phyloP scores from a whole-genome alignment of 2,329 filamentous ascomycete species.

The Colletotrichum sp. region DNA sequence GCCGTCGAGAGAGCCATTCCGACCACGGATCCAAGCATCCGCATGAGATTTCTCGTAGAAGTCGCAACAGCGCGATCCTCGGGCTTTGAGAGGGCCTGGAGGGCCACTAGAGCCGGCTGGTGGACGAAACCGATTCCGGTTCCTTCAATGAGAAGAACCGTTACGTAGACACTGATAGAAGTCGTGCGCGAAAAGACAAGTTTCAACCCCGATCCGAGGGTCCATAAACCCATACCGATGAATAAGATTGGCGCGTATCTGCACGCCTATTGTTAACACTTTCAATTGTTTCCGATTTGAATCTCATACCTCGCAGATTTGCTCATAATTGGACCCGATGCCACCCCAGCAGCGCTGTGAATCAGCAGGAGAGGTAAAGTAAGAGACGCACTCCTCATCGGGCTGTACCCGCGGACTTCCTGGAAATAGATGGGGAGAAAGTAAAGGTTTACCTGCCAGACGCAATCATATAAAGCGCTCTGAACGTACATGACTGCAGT shows the following conservation, averaged over 20 bases:
- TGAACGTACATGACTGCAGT: not conserved
- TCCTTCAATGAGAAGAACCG: not conserved
- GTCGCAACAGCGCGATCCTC: not conserved
- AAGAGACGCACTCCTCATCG: not conserved
- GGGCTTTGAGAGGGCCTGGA: not conserved
- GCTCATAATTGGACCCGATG: not conserved
- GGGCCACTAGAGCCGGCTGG: not conserved
- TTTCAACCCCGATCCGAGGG: not conserved
- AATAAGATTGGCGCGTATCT: not conserved
- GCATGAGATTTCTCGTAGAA: not conserved
- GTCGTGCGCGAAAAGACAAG: not conserved
- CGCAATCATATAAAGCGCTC: not conserved
- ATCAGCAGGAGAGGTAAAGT: not conserved
- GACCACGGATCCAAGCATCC: not conserved
- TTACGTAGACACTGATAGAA: not conserved
- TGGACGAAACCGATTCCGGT: not conserved
- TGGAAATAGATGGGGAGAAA: not conserved
- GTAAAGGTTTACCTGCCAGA: not conserved
- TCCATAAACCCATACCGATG: not conserved
- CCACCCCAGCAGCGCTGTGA: not conserved
- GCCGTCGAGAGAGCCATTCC: not conserved
- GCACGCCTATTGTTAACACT: not conserved
- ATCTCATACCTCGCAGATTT: not conserved
- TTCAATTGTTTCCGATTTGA: not conserved
- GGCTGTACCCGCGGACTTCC: not conserved